Percentiles rank a stretch among this genome's conserved stretches.
phyloP scores from a whole-genome alignment of 768 basidiomycete genomes.

The Amanita pseudoporphyria region DNA sequence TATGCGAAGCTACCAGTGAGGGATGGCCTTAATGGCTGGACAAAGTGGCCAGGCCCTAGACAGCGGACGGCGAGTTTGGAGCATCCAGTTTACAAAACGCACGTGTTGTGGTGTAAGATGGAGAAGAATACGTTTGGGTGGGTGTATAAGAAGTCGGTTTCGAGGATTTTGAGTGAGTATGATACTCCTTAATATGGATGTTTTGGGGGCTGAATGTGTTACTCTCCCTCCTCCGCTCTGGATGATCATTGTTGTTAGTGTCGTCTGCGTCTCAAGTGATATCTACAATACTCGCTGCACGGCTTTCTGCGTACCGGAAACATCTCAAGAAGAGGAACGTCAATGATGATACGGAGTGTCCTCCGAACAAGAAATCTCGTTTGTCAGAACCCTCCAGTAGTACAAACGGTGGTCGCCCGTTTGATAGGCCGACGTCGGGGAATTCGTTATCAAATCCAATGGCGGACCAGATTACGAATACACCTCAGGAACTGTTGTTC shows the following conservation, averaged over 20 bases:
- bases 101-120: slow-evolving; percentile 1
- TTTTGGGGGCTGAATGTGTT: too few species aligned
- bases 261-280: background rate
- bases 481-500: too few species aligned
- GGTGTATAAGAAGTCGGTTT: background rate
- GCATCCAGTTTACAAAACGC: background rate
- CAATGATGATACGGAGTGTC: too few species aligned
- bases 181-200: too few species aligned
- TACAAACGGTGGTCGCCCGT: too few species aligned
- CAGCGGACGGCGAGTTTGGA: background rate
- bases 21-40: too few species aligned
- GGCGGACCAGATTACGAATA: too few species aligned
- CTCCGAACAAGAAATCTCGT: too few species aligned
- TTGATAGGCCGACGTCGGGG: too few species aligned
- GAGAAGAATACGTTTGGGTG: background rate
- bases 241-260: background rate
- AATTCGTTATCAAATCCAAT: too few species aligned
- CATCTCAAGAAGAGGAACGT: background rate
- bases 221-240: too few species aligned
- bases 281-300: background rate
- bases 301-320: background rate
- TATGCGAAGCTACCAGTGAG: background rate
- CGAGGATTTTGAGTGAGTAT: background rate
- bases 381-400: too few species aligned
- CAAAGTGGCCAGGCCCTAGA: background rate